Evolutionary conservation across 176 grass and related monocot species (phyloP).

Genomic region (maize (Zea mays)): Zm-B73-REFERENCE-NAM-5.0 NC_050100.1:206207501-206208000

Average conservation of each 20-base stretch:
- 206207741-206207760: neutral
- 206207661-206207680: too few species aligned
- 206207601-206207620: too few species aligned
- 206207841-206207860: neutral
- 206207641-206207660: too few species aligned
- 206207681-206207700: neutral
- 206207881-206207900: neutral
- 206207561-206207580: too few species aligned
- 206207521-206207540: too few species aligned
- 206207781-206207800: neutral
- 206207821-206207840: neutral
- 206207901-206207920: neutral
- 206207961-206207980: neutral
- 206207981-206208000: neutral
- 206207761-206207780: neutral
- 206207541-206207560: too few species aligned
- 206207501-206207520: too few species aligned
- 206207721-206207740: neutral
- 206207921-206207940: conserved; percentile 7
- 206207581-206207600: too few species aligned
- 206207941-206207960: neutral
- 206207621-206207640: too few species aligned
- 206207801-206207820: conserved; percentile 2
- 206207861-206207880: neutral
- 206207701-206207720: neutral